A percentile compares a stretch with the other conserved stretches of the same genome.
Evolutionary conservation across 2,329 filamentous ascomycete genomes (phyloP).

Genomic region (Colletotrichum orchidophilum): DNA sequence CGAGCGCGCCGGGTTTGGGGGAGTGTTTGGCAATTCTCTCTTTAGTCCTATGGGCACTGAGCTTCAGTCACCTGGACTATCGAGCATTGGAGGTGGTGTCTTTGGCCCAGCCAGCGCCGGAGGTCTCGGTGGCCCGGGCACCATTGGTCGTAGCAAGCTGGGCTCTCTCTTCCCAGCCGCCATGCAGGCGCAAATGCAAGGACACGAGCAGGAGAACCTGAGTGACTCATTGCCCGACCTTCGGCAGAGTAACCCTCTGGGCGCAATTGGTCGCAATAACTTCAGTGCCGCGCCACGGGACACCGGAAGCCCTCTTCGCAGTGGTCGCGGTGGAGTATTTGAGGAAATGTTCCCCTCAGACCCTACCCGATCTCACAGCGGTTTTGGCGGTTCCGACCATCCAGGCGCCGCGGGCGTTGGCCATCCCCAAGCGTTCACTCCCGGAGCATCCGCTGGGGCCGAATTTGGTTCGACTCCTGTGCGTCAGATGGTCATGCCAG

Average conservation of each 20-base stretch:
- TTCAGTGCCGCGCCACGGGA: conserved; percentile 65
- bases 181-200: conserved; percentile 92
- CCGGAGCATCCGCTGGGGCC: conserved; percentile 38
- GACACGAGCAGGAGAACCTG: conserved; percentile 70
- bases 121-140: conserved; percentile 66
- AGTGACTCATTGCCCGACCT: conserved; percentile 68
- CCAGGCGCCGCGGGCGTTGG: conserved; percentile 30
- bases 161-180: conserved; percentile 86
- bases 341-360: conserved; percentile 62
- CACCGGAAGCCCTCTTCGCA: conserved; percentile 66
- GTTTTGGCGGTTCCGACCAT: conserved; percentile 38
- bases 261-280: conserved; percentile 71
- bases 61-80: conserved; percentile 76
- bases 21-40: conserved; percentile 80
- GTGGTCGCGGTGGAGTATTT: conserved; percentile 60
- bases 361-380: conserved; percentile 40
- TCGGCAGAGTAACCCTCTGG: conserved; percentile 69
- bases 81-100: conserved; percentile 70
- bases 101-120: conserved; percentile 72
- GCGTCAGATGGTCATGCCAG: conserved; percentile 98
- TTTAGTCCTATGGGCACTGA: conserved; percentile 79
- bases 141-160: conserved; percentile 83
- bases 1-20: conserved; percentile 63
- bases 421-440: conserved; percentile 36
- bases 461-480: conserved; percentile 64